Evolutionary conservation across 148 eudicot genomes (phyloP).

Genomic region (Euryodendron excelsum): DNA sequence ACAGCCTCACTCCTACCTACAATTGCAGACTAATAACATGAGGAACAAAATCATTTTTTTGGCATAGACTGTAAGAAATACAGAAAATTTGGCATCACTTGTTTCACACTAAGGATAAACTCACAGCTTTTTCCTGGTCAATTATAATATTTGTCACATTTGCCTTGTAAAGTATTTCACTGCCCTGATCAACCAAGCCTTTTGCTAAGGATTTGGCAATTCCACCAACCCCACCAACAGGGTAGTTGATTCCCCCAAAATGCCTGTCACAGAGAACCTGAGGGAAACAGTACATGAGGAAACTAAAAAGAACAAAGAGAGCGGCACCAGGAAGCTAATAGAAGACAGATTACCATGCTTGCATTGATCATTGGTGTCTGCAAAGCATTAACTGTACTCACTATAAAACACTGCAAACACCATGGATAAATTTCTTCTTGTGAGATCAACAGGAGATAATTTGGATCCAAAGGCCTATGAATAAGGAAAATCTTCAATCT

Average conservation of each 20-base stretch:
- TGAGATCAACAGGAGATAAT: constrained; percentile 12
- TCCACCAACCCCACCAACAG: constrained; percentile 96
- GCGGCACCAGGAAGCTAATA: constrained; percentile 3
- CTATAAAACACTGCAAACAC: constrained; percentile 85
- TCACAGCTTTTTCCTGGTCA: constrained; percentile 85
- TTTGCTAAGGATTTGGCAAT: constrained; percentile 83
- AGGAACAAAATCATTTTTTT: not conserved
- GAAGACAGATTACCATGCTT: constrained; percentile 71
- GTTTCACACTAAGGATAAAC: constrained; percentile 22
- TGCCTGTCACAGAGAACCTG: constrained; percentile 99
- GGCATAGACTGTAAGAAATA: not conserved
- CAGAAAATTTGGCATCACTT: constrained; percentile 3
- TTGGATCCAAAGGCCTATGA: constrained; percentile 12
- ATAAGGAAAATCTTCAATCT: constrained; percentile 1
- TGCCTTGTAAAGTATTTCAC: constrained; percentile 88
- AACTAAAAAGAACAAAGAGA: constrained; percentile 14
- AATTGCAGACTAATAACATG: constrained; percentile 16
- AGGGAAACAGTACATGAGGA: constrained; percentile 19
- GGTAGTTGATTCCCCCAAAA: constrained; percentile 97
- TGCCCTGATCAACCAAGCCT: constrained; percentile 84
- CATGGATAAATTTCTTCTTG: constrained; percentile 6
- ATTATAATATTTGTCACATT: constrained; percentile 72
- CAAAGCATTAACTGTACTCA: constrained; percentile 91
- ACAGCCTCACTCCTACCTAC: constrained; percentile 83
- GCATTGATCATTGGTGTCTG: constrained; percentile 99